Conservation (phyloP, 2,329 filamentous ascomycete genomes). For the Boeremia lycopersici region DNA sequence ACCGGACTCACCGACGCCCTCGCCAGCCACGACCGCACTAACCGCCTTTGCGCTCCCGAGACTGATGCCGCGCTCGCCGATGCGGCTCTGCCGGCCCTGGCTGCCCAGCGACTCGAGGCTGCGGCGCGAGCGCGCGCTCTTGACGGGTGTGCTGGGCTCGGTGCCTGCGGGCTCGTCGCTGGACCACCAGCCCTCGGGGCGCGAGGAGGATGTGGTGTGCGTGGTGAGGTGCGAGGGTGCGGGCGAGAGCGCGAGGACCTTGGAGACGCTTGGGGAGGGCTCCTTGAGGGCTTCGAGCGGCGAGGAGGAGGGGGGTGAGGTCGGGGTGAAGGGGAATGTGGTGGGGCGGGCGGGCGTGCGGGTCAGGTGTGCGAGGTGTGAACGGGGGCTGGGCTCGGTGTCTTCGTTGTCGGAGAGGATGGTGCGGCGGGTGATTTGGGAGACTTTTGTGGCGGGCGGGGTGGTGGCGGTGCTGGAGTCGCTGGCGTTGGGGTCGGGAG, state of each 20-base stretch:
- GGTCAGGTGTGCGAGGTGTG: slow-evolving; percentile 19
- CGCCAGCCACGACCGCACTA: slow-evolving; percentile 34
- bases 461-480: slow-evolving; percentile 9
- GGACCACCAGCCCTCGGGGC: slow-evolving; percentile 50
- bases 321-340: slow-evolving; percentile 23
- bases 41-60: slow-evolving; percentile 42
- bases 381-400: slow-evolving; percentile 19
- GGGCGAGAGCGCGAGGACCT: slow-evolving; percentile 7
- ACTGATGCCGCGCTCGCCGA: slow-evolving; percentile 43
- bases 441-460: slow-evolving; percentile 7
- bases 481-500: slow-evolving; percentile 24
- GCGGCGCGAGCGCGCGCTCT: slow-evolving; percentile 1
- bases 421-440: slow-evolving; percentile 11
- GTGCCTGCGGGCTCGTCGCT: slow-evolving; percentile 46
- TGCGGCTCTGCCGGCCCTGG: slow-evolving; percentile 29
- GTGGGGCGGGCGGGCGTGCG: slow-evolving; percentile 25
- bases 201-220: slow-evolving; percentile 34
- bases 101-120: slow-evolving; percentile 40
- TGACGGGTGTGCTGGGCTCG: slow-evolving; percentile 26
- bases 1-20: slow-evolving; percentile 34
- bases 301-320: neutral
- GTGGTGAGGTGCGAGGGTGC: slow-evolving; percentile 33
- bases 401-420: slow-evolving; percentile 7
- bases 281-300: slow-evolving; percentile 1
- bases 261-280: neutral